Evolutionary conservation across 129 eudicot species (phyloP).

Genomic region (Daucus carota): DH1_v3.0 NC_030386.2:35817001-35817500

Average conservation of each 20-base stretch:
- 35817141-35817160: conserved; percentile 3
- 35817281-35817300: no score
- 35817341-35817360: no score
- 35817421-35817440: no score
- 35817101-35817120: conserved; percentile 28
- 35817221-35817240: conserved; percentile 27
- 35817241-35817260: neutral
- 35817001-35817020: neutral
- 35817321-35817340: no score
- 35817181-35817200: conserved; percentile 27
- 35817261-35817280: neutral
- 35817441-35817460: no score
- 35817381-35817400: no score
- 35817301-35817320: no score
- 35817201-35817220: conserved; percentile 19
- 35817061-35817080: conserved; percentile 21
- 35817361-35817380: no score
- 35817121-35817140: conserved; percentile 12
- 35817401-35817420: no score
- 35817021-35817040: neutral
- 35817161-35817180: conserved; percentile 16
- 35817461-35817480: no score
- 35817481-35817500: no score
- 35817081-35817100: conserved; percentile 23
- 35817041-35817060: conserved; percentile 25